Base-by-base conservation (phyloP, 2,329 filamentous ascomycete species). In the Teratosphaeriaceae sp. region DNA sequence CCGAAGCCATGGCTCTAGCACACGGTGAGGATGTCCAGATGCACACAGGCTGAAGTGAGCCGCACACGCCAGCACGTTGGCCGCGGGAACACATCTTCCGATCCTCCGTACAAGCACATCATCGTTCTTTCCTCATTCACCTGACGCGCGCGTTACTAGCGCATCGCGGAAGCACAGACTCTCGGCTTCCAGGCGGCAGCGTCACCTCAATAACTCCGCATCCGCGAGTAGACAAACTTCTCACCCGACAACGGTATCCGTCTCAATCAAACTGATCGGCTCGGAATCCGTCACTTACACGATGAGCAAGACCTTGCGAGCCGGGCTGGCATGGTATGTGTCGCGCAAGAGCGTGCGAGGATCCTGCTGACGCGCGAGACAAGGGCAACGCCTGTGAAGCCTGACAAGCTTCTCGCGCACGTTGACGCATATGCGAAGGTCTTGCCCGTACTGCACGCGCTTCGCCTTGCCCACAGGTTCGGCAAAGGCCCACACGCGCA, bases 391-490 rank as follows among this genome's bases (percentile, higher is more conserved):
- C 52, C 50, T 1, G 51, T 53, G 15, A 31, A 26, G 15, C 49
- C 52, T 11, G 46, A 49, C 38, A 13, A 43, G 15, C 51, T 55
- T 9, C 30, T 30, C 26, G 22, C 31, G 16, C 39, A 37, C 13
- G 29, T 51, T 9, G 44, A 46, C 11, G 29, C 24, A 2, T 53
- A 48, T 43, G 22, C 21, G n/a, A 34, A 30, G n/a, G 23, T 36
- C 4, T 22, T 48, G 1, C 49, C 50, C 11, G 20, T 19, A 1
- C 41, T 53, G 1, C 22, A 38, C 20, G 35, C 47, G 2, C 42
- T 54, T 12, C 47, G 50, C 15, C 44, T 55, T 3, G 54, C 49
- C 31, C 46, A 55, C 38, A 45, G 52, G 19, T 55, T 50, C 31
- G 52, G 54, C 15, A 37, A 41, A 36, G 52, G 52, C 1, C 6